Percentiles rank a stretch among this genome's conserved stretches.
Evolutionary conservation across 208 protist species (phyloP).

Genomic region (Plasmodiophora brassicae): DNA sequence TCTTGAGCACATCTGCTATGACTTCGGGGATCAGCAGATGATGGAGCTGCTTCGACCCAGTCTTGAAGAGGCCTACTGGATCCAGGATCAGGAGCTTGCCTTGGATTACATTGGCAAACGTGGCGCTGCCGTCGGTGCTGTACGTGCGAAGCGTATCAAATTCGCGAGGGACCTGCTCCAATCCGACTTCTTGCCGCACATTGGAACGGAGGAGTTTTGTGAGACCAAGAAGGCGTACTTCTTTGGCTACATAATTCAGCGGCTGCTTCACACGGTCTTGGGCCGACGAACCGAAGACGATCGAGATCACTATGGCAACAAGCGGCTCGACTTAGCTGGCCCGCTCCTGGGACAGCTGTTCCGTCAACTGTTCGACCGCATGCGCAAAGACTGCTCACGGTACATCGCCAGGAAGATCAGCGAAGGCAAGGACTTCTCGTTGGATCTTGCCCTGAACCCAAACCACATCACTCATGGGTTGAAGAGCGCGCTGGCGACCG

Average conservation of each 20-base stretch:
- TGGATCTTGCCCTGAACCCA: conserved; percentile 19
- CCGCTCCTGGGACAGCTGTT: conserved; percentile 75
- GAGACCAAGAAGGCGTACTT: conserved; percentile 78
- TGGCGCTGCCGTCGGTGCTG: conserved; percentile 63
- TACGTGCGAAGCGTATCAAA: conserved; percentile 71
- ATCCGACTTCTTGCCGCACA: conserved; percentile 76
- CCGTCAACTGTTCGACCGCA: conserved; percentile 64
- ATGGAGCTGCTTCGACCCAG: conserved; percentile 86
- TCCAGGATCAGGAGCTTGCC: conserved; percentile 65
- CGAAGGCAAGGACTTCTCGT: conserved; percentile 11
- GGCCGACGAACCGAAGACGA: conserved; percentile 73
- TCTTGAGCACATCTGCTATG: conserved; percentile 80
- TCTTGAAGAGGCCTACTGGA: conserved; percentile 79
- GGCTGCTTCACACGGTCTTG: conserved; percentile 35
- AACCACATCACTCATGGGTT: conserved; percentile 74
- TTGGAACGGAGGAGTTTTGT: conserved; percentile 74
- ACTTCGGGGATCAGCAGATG: conserved; percentile 75
- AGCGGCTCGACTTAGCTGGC: conserved; percentile 85
- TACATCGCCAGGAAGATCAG: conserved; percentile 9
- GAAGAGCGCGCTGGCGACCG: conserved; percentile 89
- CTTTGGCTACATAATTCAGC: conserved; percentile 58
- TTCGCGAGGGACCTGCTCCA: conserved; percentile 68
- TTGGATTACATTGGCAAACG: conserved; percentile 93
- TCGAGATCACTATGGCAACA: conserved; percentile 88
- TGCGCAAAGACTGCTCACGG: conserved; percentile 59